A percentile compares a stretch with the other conserved stretches of the same genome.
Conservation (phyloP, 2,329 filamentous ascomycete genomes). For the Penicillium sp. region DNA sequence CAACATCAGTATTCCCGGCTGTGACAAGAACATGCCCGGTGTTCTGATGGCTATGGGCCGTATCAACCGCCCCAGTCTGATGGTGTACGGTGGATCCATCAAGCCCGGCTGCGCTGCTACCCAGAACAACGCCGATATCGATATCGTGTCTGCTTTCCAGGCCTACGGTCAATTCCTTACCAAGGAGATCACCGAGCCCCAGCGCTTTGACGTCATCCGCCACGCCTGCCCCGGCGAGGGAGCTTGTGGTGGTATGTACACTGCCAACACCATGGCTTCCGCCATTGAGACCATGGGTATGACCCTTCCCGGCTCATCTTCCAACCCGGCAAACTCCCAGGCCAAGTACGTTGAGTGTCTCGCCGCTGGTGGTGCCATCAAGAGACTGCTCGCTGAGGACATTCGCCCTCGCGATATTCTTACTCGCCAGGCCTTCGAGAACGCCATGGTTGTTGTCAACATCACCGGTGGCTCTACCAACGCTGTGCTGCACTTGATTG, state of each 20-base stretch:
- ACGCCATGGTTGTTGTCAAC: conserved; percentile 80
- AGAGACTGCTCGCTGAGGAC: conserved; percentile 71
- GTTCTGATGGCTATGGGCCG: conserved; percentile 91
- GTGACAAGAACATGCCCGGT: conserved; percentile 99
- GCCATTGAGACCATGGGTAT: conserved; percentile 72
- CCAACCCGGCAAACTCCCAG: conserved; percentile 71
- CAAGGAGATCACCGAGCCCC: conserved; percentile 84
- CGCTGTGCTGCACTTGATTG: conserved; percentile 79
- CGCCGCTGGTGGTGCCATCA: conserved; percentile 69
- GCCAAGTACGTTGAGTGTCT: conserved; percentile 73
- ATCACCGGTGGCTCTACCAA: conserved; percentile 84
- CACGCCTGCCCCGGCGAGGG: conserved; percentile 83
- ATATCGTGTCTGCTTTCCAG: conserved; percentile 97
- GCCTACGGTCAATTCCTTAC: conserved; percentile 93
- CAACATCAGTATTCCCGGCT: conserved; percentile 94
- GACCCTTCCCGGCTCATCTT: conserved; percentile 79
- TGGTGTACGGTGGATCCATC: conserved; percentile 97
- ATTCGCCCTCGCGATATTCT: conserved; percentile 76
- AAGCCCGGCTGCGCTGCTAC: conserved; percentile 79
- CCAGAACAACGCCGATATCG: conserved; percentile 73
- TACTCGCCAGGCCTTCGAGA: conserved; percentile 77
- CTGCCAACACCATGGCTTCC: conserved; percentile 73
- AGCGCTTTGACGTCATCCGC: conserved; percentile 91
- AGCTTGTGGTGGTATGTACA: conserved; percentile 85
- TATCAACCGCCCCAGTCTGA: conserved; percentile 89